These are phyloP conservation scores for Microsporum canis DNA, from an alignment of 2,329 filamentous ascomycete species.

Conservation along the genomic window DNA sequence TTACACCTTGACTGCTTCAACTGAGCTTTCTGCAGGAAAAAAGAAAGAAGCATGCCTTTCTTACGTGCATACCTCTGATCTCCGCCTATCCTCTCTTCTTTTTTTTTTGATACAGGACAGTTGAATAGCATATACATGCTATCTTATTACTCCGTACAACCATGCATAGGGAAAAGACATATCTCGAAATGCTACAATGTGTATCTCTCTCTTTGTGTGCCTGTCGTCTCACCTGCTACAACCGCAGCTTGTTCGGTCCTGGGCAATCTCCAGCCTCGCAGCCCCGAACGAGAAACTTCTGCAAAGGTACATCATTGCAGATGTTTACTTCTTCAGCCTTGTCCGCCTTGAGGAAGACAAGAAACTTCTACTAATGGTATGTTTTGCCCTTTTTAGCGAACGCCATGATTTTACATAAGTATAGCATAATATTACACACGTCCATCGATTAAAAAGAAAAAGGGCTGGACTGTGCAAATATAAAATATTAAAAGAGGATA, in stretches of 20 bases:
- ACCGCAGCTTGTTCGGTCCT: background rate
- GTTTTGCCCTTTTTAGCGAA: background rate
- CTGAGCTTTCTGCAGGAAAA: background rate
- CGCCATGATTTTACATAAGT: background rate
- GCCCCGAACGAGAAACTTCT: background rate
- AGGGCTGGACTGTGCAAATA: background rate
- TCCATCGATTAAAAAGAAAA: background rate
- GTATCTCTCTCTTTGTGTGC: background rate
- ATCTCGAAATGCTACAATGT: background rate
- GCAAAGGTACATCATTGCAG: background rate
- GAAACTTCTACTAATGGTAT: background rate
- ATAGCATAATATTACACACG: background rate
- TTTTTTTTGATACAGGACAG: background rate
- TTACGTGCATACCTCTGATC: background rate
- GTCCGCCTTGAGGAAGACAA: background rate
- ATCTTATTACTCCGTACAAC: background rate
- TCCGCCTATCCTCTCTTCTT: background rate
- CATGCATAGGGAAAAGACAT: background rate
- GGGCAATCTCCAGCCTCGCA: background rate
- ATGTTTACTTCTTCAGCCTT: conserved; percentile 2
- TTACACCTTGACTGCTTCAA: background rate
- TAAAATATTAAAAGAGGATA: background rate
- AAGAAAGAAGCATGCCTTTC: background rate
- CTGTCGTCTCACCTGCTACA: background rate
- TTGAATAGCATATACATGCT: background rate